A percentile compares a stretch with the other conserved stretches of the same genome.
Conservation (phyloP, 805 yeast genomes). For the Myxozyma lipomycoides region DNA sequence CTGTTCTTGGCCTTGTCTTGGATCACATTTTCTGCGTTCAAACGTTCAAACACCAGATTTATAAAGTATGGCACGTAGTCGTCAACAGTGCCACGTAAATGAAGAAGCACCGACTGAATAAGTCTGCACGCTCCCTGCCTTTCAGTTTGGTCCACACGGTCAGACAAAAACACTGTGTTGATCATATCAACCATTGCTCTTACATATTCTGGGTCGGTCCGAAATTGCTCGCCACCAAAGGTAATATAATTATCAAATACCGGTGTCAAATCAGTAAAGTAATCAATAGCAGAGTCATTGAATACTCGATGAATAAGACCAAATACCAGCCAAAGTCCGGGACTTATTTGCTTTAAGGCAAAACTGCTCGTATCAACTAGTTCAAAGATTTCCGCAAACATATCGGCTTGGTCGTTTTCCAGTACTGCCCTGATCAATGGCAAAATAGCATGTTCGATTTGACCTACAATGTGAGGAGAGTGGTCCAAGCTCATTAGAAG, state of each 20-base stretch:
- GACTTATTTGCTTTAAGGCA: slow-evolving; percentile 56
- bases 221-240: slow-evolving; percentile 52
- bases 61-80: slow-evolving; percentile 48
- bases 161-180: slow-evolving; percentile 34
- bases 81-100: slow-evolving; percentile 49
- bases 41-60: slow-evolving; percentile 42
- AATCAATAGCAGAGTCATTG: slow-evolving; percentile 49
- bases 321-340: slow-evolving; percentile 71
- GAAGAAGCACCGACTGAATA: slow-evolving; percentile 58
- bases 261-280: slow-evolving; percentile 71
- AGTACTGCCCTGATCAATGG: slow-evolving; percentile 71
- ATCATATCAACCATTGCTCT: slow-evolving; percentile 52
- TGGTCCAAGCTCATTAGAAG: slow-evolving; percentile 79
- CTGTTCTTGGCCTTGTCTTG: slow-evolving; percentile 37
- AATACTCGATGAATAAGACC: slow-evolving; percentile 44
- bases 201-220: slow-evolving; percentile 46
- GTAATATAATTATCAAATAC: slow-evolving; percentile 70
- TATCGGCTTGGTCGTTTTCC: slow-evolving; percentile 62
- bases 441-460: slow-evolving; percentile 60
- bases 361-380: slow-evolving; percentile 67
- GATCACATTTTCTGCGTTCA: slow-evolving; percentile 38
- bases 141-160: slow-evolving; percentile 56
- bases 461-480: slow-evolving; percentile 59
- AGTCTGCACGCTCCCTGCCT: slow-evolving; percentile 56
- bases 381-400: slow-evolving; percentile 72